Evolutionary conservation across 164 flowering plant species (phyloP), one percentile per base, ranked within the genome.

Genomic region (Taxillus chinensis): DNA sequence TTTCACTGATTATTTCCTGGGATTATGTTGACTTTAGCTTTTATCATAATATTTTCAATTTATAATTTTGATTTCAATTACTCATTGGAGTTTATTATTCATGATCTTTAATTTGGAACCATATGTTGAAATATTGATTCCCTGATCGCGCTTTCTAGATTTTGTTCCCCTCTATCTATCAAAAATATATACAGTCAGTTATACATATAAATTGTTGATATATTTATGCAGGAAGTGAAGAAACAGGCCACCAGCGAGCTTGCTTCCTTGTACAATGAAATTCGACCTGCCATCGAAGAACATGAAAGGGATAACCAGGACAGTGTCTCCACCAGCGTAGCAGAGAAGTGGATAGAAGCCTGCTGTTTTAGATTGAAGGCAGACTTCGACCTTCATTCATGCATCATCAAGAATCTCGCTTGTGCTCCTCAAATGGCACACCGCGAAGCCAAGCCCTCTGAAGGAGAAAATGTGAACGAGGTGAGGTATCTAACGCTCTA

Each of bases 301-400:
- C 88, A 85, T 63, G 96, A 87, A 66, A 83, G 83, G 74, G 96
- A 85, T 60, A 87, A 73, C 77, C 98, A 89, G 63, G 96, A 90
- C 53, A 82, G 78, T 62, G 95, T 92, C 5, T 75, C 96, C 0
- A 88, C 96, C 7, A 76, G 72, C 57, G 80, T 85, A 7, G 97
- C 92, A 15, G 92, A 88, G 80, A 86, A 83, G 74, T 93, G 97
- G 98, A 93, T 93, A 39, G 81, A 75, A 69, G 90, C 90, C 8
- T 66, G 80, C 71, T 90, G 97, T 73, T 41, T 63, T 41, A 88
- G 86, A 72, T 62, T 77, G 64, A 86, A 80, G 76, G 86, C 95
- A 11, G 96, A 93, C 41, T 90, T 93, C 45, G 86, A 88, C 62
- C 79, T 83, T 41, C 67, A 83, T 71, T 82, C 76, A 1, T 74